A percentile compares a stretch with the other conserved stretches of the same genome.
Conservation (phyloP, 2,329 filamentous ascomycete species). For the Alternaria sp. region DNA sequence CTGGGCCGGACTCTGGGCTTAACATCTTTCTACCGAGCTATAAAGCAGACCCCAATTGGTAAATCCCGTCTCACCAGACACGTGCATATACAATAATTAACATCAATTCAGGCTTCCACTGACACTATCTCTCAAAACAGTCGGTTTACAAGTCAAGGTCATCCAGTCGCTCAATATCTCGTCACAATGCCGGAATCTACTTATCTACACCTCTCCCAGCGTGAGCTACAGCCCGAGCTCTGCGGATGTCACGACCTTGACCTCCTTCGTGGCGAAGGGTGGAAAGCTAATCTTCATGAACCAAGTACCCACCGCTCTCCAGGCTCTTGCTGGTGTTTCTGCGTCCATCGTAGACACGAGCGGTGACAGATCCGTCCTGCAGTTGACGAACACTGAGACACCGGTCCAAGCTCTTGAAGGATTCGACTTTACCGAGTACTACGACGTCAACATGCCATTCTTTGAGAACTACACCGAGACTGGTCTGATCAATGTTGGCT, state of each 20-base stretch:
- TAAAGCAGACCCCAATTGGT: slow-evolving; percentile 10
- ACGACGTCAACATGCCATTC: slow-evolving; percentile 10
- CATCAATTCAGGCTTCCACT: slow-evolving; percentile 1
- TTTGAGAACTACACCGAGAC: slow-evolving; percentile 8
- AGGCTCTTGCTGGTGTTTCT: slow-evolving; percentile 7
- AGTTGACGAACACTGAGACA: slow-evolving; percentile 6
- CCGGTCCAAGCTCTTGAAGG: slow-evolving; percentile 4
- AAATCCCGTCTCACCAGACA: neutral
- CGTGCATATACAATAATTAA: neutral
- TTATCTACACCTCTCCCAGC: slow-evolving; percentile 7
- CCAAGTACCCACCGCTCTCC: slow-evolving; percentile 5
- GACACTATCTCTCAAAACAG: slow-evolving; percentile 5
- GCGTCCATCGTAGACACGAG: slow-evolving; percentile 6
- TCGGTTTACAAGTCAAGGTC: slow-evolving; percentile 9
- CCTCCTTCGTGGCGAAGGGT: slow-evolving; percentile 7
- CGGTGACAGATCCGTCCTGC: slow-evolving; percentile 3
- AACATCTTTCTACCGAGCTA: slow-evolving; percentile 10
- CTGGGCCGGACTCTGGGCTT: slow-evolving; percentile 3
- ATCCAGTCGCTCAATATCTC: slow-evolving; percentile 6
- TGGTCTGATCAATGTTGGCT: slow-evolving; percentile 10
- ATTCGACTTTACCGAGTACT: slow-evolving; percentile 7
- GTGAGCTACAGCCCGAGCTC: slow-evolving; percentile 9
- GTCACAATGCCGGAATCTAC: slow-evolving; percentile 6
- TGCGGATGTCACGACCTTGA: slow-evolving; percentile 2
- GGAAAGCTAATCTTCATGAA: slow-evolving; percentile 13